These are phyloP conservation scores for sorghum (Sorghum bicolor) DNA, from an alignment of 176 grass and related monocot genomes.

Conservation along the genomic window Sorghum_bicolor_NCBIv3 NC_012875.2:52143001-52143500, in stretches of 20 bases:
- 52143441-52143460: not conserved
- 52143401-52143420: conserved; percentile 20
- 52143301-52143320: not conserved
- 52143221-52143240: conserved; percentile 2
- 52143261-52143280: conserved; percentile 10
- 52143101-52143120: not conserved
- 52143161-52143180: conserved; percentile 33
- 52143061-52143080: not conserved
- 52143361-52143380: not conserved
- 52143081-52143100: not conserved
- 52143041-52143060: not conserved
- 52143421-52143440: conserved; percentile 9
- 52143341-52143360: not conserved
- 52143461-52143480: conserved; percentile 1
- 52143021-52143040: not conserved
- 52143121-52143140: not conserved
- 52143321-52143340: not conserved
- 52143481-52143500: conserved; percentile 22
- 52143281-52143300: conserved; percentile 17
- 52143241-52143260: conserved; percentile 50
- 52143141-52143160: not conserved
- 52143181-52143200: conserved; percentile 15
- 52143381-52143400: conserved; percentile 13
- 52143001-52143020: not conserved
- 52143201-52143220: conserved; percentile 1